phyloP scores from a whole-genome alignment of 208 protist genomes.

The Trypanosoma mega region DNA sequence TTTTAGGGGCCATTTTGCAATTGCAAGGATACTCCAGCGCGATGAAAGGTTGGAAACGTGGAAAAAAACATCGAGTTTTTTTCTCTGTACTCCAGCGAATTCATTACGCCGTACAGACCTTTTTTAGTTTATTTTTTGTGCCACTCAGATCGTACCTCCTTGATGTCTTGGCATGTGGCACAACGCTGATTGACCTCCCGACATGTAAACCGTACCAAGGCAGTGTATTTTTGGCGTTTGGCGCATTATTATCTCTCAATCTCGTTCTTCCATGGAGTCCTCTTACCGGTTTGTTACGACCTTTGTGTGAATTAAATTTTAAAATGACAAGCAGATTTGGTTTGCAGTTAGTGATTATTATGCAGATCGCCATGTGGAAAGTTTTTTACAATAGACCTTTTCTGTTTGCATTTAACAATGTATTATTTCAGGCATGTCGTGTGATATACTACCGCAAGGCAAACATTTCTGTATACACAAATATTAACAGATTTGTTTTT shows the following conservation, averaged over 20 bases:
- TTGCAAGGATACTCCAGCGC: not conserved
- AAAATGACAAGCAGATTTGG: conserved; percentile 43
- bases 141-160: conserved; percentile 46
- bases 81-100: conserved; percentile 37
- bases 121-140: conserved; percentile 46
- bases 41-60: no score
- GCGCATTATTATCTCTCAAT: conserved; percentile 30
- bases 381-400: conserved; percentile 62
- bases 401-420: conserved; percentile 34
- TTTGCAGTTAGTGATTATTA: conserved; percentile 32
- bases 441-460: conserved; percentile 5
- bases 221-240: conserved; percentile 27
- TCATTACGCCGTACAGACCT: conserved; percentile 28
- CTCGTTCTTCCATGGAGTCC: conserved; percentile 44
- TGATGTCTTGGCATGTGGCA: conserved; percentile 65
- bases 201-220: conserved; percentile 34
- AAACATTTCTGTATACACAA: conserved; percentile 51
- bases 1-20: conserved; percentile 12
- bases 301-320: conserved; percentile 44
- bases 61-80: conserved; percentile 19
- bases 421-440: conserved; percentile 36
- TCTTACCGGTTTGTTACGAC: conserved; percentile 35
- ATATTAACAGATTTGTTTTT: conserved; percentile 61
- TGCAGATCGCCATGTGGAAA: conserved; percentile 69
- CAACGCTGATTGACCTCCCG: conserved; percentile 51